A percentile compares a stretch with the other conserved stretches of the same genome.
Evolutionary conservation across 306 rosid genomes (phyloP).

Genomic region (Myrica gale): DNA sequence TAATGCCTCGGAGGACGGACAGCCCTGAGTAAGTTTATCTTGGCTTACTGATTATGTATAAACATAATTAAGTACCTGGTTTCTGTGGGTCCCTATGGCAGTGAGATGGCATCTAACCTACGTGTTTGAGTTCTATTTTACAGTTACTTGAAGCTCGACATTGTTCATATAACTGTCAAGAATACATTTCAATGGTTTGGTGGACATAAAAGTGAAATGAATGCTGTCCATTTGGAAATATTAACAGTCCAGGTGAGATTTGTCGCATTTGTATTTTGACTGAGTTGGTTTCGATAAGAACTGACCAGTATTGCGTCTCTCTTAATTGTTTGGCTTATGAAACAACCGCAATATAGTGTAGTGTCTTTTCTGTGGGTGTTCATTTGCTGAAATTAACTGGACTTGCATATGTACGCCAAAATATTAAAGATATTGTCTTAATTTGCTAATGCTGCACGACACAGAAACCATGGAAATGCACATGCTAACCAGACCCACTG

Average conservation of each 20-base stretch:
- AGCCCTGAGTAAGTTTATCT: conserved; percentile 74
- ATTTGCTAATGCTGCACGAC: not conserved
- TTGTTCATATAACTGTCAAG: conserved; percentile 86
- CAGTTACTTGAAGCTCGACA: conserved; percentile 97
- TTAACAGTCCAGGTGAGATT: conserved; percentile 70
- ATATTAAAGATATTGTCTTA: not conserved
- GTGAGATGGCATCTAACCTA: conserved; percentile 18
- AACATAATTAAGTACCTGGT: not conserved
- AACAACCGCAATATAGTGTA: not conserved
- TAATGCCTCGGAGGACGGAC: conserved; percentile 88
- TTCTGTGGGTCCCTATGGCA: conserved; percentile 2
- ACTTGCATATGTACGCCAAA: not conserved
- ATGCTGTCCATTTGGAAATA: conserved; percentile 84
- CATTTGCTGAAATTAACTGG: not conserved
- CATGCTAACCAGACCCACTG: not conserved
- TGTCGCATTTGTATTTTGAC: conserved; percentile 17
- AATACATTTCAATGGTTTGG: conserved; percentile 81
- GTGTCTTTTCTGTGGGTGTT: not conserved
- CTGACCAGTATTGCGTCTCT: not conserved
- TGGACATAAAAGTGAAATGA: conserved; percentile 77
- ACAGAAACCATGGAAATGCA: not conserved
- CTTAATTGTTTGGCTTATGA: not conserved
- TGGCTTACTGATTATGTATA: conserved; percentile 18
- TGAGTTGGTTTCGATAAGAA: not conserved
- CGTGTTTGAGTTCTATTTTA: conserved; percentile 33